These are phyloP conservation scores for Nothophoma quercina DNA, from an alignment of 2,329 filamentous ascomycete species.

Conservation along the genomic window DNA sequence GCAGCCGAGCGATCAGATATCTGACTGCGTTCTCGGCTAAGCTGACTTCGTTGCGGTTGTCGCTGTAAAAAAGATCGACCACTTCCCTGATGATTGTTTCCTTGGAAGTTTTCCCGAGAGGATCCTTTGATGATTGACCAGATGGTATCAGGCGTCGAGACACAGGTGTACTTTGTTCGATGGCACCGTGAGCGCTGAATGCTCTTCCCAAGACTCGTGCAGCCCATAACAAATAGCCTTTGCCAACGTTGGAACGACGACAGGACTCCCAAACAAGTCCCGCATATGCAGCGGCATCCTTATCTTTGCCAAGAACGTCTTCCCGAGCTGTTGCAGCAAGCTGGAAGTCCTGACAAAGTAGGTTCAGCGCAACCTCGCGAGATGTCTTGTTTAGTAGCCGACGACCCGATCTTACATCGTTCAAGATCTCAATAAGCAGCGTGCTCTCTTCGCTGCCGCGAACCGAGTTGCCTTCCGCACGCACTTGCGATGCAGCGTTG, in stretches of 20 bases:
- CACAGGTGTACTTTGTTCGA: conserved; percentile 54
- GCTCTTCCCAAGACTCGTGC: conserved; percentile 83
- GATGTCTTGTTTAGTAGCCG: conserved; percentile 75
- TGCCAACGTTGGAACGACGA: conserved; percentile 66
- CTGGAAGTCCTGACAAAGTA: conserved; percentile 79
- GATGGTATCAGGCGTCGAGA: conserved; percentile 38
- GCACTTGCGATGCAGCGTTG: conserved; percentile 71
- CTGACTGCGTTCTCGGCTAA: conserved; percentile 53
- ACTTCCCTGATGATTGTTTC: conserved; percentile 50
- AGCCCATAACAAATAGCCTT: conserved; percentile 82
- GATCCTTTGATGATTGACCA: conserved; percentile 27
- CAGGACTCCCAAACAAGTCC: conserved; percentile 80
- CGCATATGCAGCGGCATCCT: conserved; percentile 67
- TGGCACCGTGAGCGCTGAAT: conserved; percentile 70
- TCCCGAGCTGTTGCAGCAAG: conserved; percentile 63
- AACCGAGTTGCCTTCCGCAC: conserved; percentile 72
- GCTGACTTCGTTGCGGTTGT: conserved; percentile 51
- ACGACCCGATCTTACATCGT: conserved; percentile 69
- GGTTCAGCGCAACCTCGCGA: conserved; percentile 71
- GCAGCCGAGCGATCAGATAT: conserved; percentile 39
- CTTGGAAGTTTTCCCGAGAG: conserved; percentile 38
- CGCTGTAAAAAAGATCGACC: conserved; percentile 48
- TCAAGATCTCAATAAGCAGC: conserved; percentile 79
- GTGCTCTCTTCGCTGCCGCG: conserved; percentile 78
- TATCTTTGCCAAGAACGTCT: conserved; percentile 75